Evolutionary conservation across 768 basidiomycete species (phyloP), one percentile per base, ranked within the genome.

Genomic region (Psilocybe azurescens): DNA sequence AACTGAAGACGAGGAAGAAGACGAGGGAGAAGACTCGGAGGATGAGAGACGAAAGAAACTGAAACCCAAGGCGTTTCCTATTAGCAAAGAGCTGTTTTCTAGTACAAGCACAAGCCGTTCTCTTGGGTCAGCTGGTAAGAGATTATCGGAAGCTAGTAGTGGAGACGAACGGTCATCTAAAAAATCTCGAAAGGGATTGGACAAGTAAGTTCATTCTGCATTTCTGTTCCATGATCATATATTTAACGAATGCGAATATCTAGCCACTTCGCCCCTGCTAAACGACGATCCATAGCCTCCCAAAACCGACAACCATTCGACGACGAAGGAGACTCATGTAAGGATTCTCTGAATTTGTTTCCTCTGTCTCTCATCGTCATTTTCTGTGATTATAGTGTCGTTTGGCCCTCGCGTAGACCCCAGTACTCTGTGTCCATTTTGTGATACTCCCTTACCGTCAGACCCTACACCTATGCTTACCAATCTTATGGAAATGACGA

Each of bases 401-500:
- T 72, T 86, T 29, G 79, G 81, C 38, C 76, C 82, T 2, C 65
- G 72, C 18, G 75, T 80, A 5, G 91, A 94, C 65, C 91, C 91
- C 10, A 79, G 78, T 5, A 87, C 80, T 1, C 75, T 94, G 2
- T 95, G 93, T 69, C 92, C 93, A 0, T 95, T 89, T 72, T 95
- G 93, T 64, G 93, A 95, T 66, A 82, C 84, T 18, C 82, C 77
- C 0, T 79, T 94, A 10, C 94, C 93, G 0, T 61, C 78, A 1
- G 74, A 78, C 3, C 89, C 89, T 4, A 89, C 91, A 0, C 83
- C 86, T 1, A 75, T 81, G 24, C 79, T 94, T 32, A 67, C 69
- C n/a, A 75, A 76, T 5, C 78, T 95, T 18, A 77, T 94, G 11
- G 72, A 76, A 1, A 72, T 75, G 1, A 84, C 87, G 1, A 77